Evolutionary conservation across 75 land plant genomes (phyloP), one percentile per base, ranked within the genome.

Genomic region (Selaginella moellendorffii): DNA sequence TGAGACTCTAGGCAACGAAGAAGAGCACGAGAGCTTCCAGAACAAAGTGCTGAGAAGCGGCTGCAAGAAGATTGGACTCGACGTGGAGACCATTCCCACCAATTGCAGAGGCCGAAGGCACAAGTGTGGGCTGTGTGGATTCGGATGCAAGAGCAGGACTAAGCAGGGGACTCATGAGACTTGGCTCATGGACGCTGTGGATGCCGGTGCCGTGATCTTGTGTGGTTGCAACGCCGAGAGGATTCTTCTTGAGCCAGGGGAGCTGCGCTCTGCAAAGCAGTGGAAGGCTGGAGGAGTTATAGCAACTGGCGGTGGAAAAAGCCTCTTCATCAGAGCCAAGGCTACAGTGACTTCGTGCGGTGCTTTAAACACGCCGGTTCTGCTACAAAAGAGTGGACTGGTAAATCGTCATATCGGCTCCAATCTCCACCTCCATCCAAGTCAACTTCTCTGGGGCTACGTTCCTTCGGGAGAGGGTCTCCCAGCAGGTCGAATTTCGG

Each of bases 121-220:
- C 54, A 83, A 69, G 66, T 90, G 97, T 67, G 97, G 97, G 12
- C 75, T 72, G 51, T 90, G 97, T 68, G 42, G 72, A 17, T 87
- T 30, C 58, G 97, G 97, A 0, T 90, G 97, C 63, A 64, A 53
- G 31, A 72, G 52, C 21, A 88, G 97, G 2, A 79, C 82, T 23
- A 90, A 90, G 53, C 61, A 70, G 25, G 87, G 88, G 14, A 74
- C 79, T 1, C 73, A 85, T 62, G 29, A 76, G n/a, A 56, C 59
- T 2, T 24, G 19, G 24, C 8, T 56, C 51, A 21, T 2, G 59
- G 59, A 25, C 9, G 59, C 59, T 8, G 24, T 21, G 5, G 2
- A 8, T 2, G 2, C 59, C 59, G 24, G 59, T 8, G 24, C 59
- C 5, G 59, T 21, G 21, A 21, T 56, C 2, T n/a, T 56, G n/a